These are phyloP conservation scores for Microcos paniculata DNA, from an alignment of 345 rosid genomes.

Conservation along the genomic window DNA sequence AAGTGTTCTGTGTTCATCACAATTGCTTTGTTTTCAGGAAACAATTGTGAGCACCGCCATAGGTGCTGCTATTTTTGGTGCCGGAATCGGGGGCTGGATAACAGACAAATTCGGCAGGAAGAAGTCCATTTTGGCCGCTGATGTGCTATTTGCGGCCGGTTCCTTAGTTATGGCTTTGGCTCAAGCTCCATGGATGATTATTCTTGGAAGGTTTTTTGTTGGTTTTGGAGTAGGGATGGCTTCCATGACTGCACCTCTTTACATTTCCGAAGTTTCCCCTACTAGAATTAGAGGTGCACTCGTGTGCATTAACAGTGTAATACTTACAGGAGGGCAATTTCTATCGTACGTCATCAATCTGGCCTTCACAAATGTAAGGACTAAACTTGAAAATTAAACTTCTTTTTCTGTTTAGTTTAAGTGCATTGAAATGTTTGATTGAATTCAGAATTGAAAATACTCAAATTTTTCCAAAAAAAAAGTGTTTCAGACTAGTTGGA, in stretches of 20 bases:
- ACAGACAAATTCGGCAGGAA: conserved; percentile 73
- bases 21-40: conserved; percentile 28
- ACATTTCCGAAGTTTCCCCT: conserved; percentile 88
- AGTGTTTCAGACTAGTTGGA: conserved; percentile 47
- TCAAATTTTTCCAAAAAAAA: background rate
- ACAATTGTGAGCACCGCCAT: conserved; percentile 82
- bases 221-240: conserved; percentile 95
- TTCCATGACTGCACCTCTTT: conserved; percentile 91
- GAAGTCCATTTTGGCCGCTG: conserved; percentile 52
- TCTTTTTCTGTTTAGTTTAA: background rate
- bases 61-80: conserved; percentile 81
- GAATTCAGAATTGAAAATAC: background rate
- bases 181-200: conserved; percentile 60
- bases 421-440: background rate
- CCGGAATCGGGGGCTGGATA: conserved; percentile 72
- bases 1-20: background rate
- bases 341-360: conserved; percentile 78
- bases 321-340: conserved; percentile 89
- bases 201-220: conserved; percentile 68
- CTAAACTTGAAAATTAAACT: background rate
- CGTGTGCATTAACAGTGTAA: conserved; percentile 72
- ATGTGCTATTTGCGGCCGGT: conserved; percentile 59
- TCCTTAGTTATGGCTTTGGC: conserved; percentile 70
- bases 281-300: conserved; percentile 86
- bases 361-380: conserved; percentile 63